These are phyloP conservation scores for Acanthamoeba triangularis DNA, from an alignment of 208 protist genomes.

Conservation along the genomic window DNA sequence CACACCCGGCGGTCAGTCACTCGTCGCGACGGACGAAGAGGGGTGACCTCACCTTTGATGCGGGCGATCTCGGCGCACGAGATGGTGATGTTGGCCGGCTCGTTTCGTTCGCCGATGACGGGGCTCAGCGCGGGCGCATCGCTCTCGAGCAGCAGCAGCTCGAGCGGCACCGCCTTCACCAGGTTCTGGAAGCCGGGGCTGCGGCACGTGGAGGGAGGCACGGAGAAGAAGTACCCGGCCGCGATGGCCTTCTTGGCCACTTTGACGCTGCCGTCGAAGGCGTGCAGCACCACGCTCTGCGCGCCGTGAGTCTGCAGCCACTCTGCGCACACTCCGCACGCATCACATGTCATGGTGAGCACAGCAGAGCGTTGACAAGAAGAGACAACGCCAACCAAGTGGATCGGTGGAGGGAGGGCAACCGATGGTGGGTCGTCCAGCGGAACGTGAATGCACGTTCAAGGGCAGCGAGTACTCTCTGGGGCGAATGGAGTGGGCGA, in stretches of 20 bases:
- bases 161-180: neutral
- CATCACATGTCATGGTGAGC: neutral
- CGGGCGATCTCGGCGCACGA: conserved; percentile 8
- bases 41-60: neutral
- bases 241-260: conserved; percentile 14
- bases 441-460: conserved; percentile 17
- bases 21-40: neutral
- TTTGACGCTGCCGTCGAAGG: conserved; percentile 34
- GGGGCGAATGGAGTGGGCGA: neutral
- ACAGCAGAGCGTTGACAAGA: too few species aligned
- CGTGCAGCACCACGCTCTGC: neutral
- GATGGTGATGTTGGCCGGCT: neutral
- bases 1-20: neutral
- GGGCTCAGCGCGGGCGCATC: conserved; percentile 1
- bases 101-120: conserved; percentile 6
- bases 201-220: conserved; percentile 5
- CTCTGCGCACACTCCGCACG: neutral
- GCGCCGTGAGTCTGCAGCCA: conserved; percentile 31
- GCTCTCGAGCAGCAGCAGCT: conserved; percentile 24
- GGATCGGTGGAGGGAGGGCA: neutral
- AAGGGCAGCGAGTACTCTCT: conserved; percentile 13
- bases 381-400: neutral
- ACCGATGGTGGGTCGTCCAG: conserved; percentile 25
- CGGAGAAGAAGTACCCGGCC: conserved; percentile 4
- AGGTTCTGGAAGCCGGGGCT: neutral